A percentile compares a stretch with the other conserved stretches of the same genome.
Conservation (phyloP, 495 filamentous ascomycete species). For the Melanomma pulvis-pyrius region DNA sequence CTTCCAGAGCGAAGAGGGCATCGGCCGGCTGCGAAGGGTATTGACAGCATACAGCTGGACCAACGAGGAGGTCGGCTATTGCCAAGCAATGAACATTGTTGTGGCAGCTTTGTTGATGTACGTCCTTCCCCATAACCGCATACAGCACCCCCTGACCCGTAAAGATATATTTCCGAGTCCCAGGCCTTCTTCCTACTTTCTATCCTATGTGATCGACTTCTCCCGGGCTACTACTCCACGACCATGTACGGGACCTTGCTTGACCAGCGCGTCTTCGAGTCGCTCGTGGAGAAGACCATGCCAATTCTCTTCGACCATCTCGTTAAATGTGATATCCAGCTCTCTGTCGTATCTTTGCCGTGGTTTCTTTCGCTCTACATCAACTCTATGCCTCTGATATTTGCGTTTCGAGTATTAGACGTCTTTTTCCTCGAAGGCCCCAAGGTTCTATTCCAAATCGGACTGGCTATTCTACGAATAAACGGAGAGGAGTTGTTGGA, state of each 20-base stretch:
- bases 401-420: slow-evolving; percentile 93
- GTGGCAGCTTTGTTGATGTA: slow-evolving; percentile 91
- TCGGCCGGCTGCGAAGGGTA: slow-evolving; percentile 83
- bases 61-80: slow-evolving; percentile 93
- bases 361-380: slow-evolving; percentile 99
- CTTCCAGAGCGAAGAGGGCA: slow-evolving; percentile 95
- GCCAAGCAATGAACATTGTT: slow-evolving; percentile 99
- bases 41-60: slow-evolving; percentile 97
- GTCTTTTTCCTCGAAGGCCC: slow-evolving; percentile 98
- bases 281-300: slow-evolving; percentile 97
- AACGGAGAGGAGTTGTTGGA: slow-evolving; percentile 98
- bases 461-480: slow-evolving; percentile 92
- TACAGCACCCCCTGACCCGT: slow-evolving; percentile 28
- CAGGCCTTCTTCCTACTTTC: slow-evolving; percentile 96
- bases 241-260: slow-evolving; percentile 99
- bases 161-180: slow-evolving; percentile 89
- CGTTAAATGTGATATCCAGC: slow-evolving; percentile 89
- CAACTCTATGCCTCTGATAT: slow-evolving; percentile 98
- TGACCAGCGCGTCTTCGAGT: slow-evolving; percentile 96
- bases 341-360: slow-evolving; percentile 96
- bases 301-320: slow-evolving; percentile 98
- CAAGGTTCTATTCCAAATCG: slow-evolving; percentile 96
- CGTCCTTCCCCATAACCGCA: slow-evolving; percentile 29
- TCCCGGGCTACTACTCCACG: slow-evolving; percentile 95
- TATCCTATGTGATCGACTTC: slow-evolving; percentile 84